These are phyloP conservation scores for Solanum aculeatissimum DNA, from an alignment of 305 asterid species.

Conservation along the genomic window DNA sequence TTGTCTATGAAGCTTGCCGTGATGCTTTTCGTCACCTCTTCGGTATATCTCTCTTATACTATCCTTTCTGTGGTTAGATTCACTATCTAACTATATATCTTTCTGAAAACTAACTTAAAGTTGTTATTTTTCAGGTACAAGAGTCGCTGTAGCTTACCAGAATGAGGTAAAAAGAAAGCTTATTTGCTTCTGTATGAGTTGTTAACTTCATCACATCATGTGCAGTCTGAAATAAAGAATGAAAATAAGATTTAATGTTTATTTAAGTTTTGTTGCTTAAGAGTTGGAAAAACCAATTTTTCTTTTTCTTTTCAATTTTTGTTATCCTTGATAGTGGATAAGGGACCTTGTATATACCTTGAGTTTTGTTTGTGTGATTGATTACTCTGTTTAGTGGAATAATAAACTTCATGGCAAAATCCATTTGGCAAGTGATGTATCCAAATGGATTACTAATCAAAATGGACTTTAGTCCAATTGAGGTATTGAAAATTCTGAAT, in stretches of 20 bases:
- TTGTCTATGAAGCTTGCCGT: slow-evolving; percentile 93
- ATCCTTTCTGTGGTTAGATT: not conserved
- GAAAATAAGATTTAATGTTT: not conserved
- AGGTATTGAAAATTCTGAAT: not conserved
- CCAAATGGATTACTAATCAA: not conserved
- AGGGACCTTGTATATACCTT: not conserved
- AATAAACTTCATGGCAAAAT: not conserved
- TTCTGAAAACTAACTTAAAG: not conserved
- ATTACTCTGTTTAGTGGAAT: not conserved
- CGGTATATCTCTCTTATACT: slow-evolving; percentile 50
- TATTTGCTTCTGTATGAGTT: not conserved
- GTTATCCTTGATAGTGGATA: not conserved
- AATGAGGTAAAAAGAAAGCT: slow-evolving; percentile 44
- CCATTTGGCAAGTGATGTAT: not conserved
- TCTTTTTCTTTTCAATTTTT: not conserved
- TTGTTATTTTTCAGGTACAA: slow-evolving; percentile 49
- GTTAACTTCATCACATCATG: not conserved
- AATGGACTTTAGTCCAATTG: not conserved
- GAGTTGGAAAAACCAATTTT: not conserved
- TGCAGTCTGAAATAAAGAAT: not conserved
- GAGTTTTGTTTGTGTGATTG: not conserved
- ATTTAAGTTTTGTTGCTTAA: not conserved
- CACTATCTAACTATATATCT: not conserved
- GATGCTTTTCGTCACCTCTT: slow-evolving; percentile 97
- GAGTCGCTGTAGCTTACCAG: slow-evolving; percentile 86